Conservation (phyloP, 2,329 filamentous ascomycete genomes). For the Calonectria honghensis region DNA sequence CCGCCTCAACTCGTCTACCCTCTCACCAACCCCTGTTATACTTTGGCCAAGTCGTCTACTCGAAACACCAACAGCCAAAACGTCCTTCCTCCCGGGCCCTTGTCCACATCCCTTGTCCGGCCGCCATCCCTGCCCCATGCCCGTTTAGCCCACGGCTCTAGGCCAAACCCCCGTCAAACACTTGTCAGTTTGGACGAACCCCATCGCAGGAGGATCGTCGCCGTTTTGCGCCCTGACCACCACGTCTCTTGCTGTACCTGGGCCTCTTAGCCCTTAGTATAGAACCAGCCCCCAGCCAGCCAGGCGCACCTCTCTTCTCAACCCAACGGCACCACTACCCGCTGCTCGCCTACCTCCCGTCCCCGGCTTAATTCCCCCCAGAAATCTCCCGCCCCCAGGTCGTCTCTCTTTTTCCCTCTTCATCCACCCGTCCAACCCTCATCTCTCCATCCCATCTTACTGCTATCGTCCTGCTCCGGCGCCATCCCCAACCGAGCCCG, state of each 20-base stretch:
- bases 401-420: conserved; percentile 14
- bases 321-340: conserved; percentile 13
- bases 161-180: conserved; percentile 25
- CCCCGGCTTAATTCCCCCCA: conserved; percentile 40
- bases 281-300: conserved; percentile 22
- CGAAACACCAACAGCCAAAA: conserved; percentile 2
- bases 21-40: neutral
- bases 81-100: neutral
- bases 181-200: conserved; percentile 25
- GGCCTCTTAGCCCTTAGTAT: conserved; percentile 18
- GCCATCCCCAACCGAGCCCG: conserved; percentile 25
- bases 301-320: neutral
- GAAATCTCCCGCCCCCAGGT: conserved; percentile 22
- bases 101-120: conserved; percentile 1
- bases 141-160: conserved; percentile 17
- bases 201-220: conserved; percentile 35
- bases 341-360: conserved; percentile 25
- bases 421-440: conserved; percentile 22
- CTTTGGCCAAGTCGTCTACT: neutral
- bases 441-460: conserved; percentile 22
- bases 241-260: conserved; percentile 15
- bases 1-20: neutral
- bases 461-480: conserved; percentile 23
- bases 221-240: conserved; percentile 42
- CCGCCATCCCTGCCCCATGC: conserved; percentile 13